phyloP scores from a whole-genome alignment of 306 rosid species.

The Herpetospermum pedunculosum region DNA sequence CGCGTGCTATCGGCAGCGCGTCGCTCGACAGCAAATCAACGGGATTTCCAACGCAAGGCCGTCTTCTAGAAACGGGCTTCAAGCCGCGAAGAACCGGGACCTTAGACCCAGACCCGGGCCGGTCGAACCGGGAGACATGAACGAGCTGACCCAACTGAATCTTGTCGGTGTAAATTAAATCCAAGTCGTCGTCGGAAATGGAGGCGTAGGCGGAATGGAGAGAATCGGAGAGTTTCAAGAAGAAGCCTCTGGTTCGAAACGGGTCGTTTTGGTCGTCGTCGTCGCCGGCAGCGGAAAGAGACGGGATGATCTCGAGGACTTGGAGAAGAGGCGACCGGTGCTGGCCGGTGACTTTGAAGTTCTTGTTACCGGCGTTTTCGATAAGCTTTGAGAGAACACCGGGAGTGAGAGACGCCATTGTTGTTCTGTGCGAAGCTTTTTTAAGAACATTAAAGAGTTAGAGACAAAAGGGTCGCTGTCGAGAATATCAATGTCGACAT shows the following conservation, averaged over 20 bases:
- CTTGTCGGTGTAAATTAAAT: constrained; percentile 37
- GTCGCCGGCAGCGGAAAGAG: constrained; percentile 22
- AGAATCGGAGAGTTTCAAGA: constrained; percentile 64
- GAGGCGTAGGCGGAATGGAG: constrained; percentile 50
- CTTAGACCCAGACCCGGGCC: constrained; percentile 11
- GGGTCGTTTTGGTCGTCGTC: constrained; percentile 18
- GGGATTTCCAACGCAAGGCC: constrained; percentile 54
- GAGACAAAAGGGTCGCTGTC: background rate
- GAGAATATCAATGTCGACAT: constrained; percentile 44
- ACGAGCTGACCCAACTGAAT: constrained; percentile 66
- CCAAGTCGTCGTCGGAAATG: constrained; percentile 37
- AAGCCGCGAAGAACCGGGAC: constrained; percentile 49
- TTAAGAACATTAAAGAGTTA: background rate
- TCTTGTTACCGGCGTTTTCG: constrained; percentile 30
- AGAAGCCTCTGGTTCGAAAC: constrained; percentile 51
- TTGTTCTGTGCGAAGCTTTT: background rate
- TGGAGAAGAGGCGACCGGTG: constrained; percentile 69
- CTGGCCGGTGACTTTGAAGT: constrained; percentile 31
- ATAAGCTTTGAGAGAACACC: constrained; percentile 66
- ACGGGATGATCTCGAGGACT: constrained; percentile 55
- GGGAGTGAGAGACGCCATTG: constrained; percentile 69
- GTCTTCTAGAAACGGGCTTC: constrained; percentile 41
- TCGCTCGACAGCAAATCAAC: constrained; percentile 40
- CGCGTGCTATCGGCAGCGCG: constrained; percentile 9
- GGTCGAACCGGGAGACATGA: constrained; percentile 43